Evolutionary conservation across 495 filamentous ascomycete species (phyloP).

Genomic region (Neurospora sp.): DNA sequence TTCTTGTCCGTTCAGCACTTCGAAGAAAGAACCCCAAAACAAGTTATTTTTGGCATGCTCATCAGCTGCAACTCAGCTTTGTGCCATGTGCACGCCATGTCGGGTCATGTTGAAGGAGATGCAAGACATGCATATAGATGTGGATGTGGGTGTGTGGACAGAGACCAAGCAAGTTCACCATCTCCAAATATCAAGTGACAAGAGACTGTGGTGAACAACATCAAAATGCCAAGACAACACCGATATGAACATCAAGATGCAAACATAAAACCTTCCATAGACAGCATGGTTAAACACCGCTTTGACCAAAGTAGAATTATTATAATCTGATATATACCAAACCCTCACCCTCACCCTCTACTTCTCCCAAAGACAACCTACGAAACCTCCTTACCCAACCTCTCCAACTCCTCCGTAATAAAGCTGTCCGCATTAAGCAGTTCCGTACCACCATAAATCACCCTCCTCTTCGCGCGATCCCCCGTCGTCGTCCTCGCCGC

Average conservation of each 20-base stretch:
- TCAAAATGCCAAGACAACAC: background rate
- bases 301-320: background rate
- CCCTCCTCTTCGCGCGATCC: slow-evolving; percentile 51
- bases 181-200: background rate
- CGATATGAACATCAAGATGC: background rate
- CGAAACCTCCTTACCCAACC: slow-evolving; percentile 50
- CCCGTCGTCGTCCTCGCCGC: slow-evolving; percentile 57
- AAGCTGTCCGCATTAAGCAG: slow-evolving; percentile 86
- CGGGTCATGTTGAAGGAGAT: background rate
- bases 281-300: background rate
- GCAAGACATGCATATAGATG: background rate
- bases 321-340: background rate
- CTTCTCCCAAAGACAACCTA: slow-evolving; percentile 2
- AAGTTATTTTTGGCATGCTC: background rate
- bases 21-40: background rate
- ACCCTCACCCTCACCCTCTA: background rate
- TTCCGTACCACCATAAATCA: slow-evolving; percentile 95
- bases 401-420: slow-evolving; percentile 65
- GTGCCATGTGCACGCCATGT: background rate
- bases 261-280: background rate
- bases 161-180: background rate
- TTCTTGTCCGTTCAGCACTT: too few relatives aligned
- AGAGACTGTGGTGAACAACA: background rate
- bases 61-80: background rate
- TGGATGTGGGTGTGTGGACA: background rate